Evolutionary conservation across 106 monocot species (phyloP).

Genomic region (Dendrobium chrysotoxum): DNA sequence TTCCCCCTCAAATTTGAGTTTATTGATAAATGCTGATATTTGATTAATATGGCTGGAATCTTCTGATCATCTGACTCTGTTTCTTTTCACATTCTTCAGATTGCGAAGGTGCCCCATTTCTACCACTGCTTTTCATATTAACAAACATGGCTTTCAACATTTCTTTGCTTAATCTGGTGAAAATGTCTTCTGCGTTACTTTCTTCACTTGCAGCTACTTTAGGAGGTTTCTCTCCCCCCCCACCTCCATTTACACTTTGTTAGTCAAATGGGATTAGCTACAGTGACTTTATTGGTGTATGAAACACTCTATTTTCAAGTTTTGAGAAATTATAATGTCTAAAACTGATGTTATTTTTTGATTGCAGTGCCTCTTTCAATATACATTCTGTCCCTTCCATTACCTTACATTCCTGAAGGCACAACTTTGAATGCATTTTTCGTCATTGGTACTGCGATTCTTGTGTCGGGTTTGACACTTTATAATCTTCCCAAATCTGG

Average conservation of each 20-base stretch:
- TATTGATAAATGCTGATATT: too few species aligned
- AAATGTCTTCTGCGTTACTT: slow-evolving; percentile 87
- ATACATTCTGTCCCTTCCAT: slow-evolving; percentile 67
- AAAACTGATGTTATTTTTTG: neutral
- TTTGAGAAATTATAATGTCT: neutral
- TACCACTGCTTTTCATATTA: slow-evolving; percentile 73
- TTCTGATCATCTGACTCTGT: neutral
- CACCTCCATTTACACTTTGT: neutral
- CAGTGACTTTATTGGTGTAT: too few species aligned
- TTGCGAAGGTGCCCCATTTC: slow-evolving; percentile 87
- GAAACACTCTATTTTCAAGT: neutral
- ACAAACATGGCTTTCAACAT: slow-evolving; percentile 93
- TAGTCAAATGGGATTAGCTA: neutral
- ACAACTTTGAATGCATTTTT: slow-evolving; percentile 56
- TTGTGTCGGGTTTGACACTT: slow-evolving; percentile 66
- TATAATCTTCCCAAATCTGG: slow-evolving; percentile 66
- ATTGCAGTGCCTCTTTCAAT: slow-evolving; percentile 85
- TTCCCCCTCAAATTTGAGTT: too few species aligned
- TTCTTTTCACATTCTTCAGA: slow-evolving; percentile 33
- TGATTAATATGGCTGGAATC: too few species aligned
- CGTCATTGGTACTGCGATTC: slow-evolving; percentile 57
- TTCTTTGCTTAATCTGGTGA: slow-evolving; percentile 82
- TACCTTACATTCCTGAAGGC: slow-evolving; percentile 67
- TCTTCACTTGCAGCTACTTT: slow-evolving; percentile 73
- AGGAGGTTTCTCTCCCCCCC: slow-evolving; percentile 44